Base-by-base conservation (phyloP, 2,329 filamentous ascomycete species). In the Alternaria rosae region DNA sequence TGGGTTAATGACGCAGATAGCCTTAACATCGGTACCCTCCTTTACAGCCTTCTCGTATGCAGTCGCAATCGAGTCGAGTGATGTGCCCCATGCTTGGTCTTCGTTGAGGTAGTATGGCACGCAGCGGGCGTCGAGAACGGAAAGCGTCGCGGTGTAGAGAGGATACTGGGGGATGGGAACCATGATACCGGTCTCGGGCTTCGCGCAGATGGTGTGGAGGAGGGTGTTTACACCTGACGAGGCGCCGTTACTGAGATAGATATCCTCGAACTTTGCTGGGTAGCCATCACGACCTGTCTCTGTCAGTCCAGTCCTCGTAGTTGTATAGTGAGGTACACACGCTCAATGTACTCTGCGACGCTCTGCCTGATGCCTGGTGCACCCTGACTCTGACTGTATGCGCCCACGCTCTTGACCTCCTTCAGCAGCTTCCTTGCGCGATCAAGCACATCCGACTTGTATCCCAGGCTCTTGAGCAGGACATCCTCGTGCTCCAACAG, bases 81-180 rank as follows among this genome's bases (percentile, higher is more conserved):
- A 91, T 50, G 94, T 98, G 65, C 92, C 92, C 95, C 95, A 99
- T 66, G 88, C 86, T 72, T 89, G 88, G 69, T 88, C 83, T 83
- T 99, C 95, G 71, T 98, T 92, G 52, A 99, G 89, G 82, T 93
- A 91, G 84, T 99, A 99, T 38, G 95, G 94, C 26, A 99, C 95
- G 76, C 91, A 92, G 59, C 87, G 88, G 55, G 94, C 92, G 80
- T 97, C 88, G 63, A 98, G 87, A 48, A 99, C 83, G 54, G 93
- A 85, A 65, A 99, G 87, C 1, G 94, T 95, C 25, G 95, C 95
- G 9, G 94, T 98, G 84, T 99, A 99, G 51, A 99, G 90, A 23
- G 95, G 95, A 81, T 99, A 99, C 82, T 99, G 95, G 7, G 95
- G 95, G 71, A 99, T 98, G 23, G 94, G 95, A 20, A 98, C 91